These are phyloP conservation scores for Phialocephala sp. DNA, from an alignment of 2,329 filamentous ascomycete species.

Conservation along the genomic window DNA sequence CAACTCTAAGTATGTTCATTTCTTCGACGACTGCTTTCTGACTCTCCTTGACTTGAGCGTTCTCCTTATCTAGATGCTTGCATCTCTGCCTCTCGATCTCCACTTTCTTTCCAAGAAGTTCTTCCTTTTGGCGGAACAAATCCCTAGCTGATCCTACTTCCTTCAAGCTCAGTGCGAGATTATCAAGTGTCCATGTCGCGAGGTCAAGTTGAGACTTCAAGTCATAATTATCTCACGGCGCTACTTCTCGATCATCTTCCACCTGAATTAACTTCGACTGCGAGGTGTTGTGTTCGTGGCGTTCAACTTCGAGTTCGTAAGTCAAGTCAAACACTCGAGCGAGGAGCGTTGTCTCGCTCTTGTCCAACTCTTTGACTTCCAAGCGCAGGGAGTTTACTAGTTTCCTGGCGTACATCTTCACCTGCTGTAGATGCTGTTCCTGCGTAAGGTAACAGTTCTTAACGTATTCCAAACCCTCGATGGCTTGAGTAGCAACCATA, in stretches of 20 bases:
- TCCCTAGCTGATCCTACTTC: neutral
- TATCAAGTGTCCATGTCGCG: too few relatives aligned
- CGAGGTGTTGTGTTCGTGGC: neutral
- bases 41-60: neutral
- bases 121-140: neutral
- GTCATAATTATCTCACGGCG: neutral
- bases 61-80: neutral
- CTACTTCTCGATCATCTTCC: neutral
- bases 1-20: neutral
- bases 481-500: too few relatives aligned
- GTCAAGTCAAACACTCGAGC: neutral
- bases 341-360: neutral
- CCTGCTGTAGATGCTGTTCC: too few relatives aligned
- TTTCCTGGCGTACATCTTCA: neutral
- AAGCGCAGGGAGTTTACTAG: neutral
- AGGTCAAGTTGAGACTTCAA: too few relatives aligned
- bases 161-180: neutral
- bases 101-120: neutral
- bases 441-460: too few relatives aligned
- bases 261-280: neutral
- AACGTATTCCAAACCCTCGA: too few relatives aligned
- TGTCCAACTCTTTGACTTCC: neutral
- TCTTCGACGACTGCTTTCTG: neutral
- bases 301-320: neutral
- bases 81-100: neutral